phyloP scores from a whole-genome alignment of 2,329 filamentous ascomycete species.

The Blastomyces silverae region DNA sequence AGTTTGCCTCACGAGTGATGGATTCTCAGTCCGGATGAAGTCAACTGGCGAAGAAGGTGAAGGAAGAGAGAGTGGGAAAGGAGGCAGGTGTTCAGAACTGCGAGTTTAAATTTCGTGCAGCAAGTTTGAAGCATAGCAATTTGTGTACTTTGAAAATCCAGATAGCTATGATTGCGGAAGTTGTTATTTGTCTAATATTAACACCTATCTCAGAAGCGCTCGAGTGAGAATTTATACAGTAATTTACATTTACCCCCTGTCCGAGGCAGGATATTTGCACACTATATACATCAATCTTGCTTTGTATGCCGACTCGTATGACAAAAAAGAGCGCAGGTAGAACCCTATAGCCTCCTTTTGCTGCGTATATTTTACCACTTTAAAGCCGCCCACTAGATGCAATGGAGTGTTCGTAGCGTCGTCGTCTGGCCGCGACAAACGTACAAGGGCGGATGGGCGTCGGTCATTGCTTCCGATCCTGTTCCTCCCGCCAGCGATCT shows the following conservation, averaged over 20 bases:
- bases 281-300: neutral
- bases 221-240: neutral
- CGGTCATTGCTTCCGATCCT: constrained; percentile 12
- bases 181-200: neutral
- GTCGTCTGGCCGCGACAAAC: neutral
- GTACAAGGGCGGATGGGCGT: neutral
- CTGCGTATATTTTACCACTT: neutral
- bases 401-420: neutral
- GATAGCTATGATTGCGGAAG: neutral
- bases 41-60: neutral
- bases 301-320: neutral
- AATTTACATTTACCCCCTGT: neutral
- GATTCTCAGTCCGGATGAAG: too few relatives aligned
- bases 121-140: too few relatives aligned
- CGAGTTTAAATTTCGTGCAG: too few relatives aligned
- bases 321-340: neutral
- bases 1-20: too few relatives aligned
- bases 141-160: too few relatives aligned
- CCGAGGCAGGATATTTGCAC: neutral
- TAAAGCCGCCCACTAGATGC: constrained; percentile 3
- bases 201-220: neutral
- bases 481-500: constrained; percentile 52
- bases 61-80: neutral
- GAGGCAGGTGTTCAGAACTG: neutral
- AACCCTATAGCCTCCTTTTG: neutral